Conservation (phyloP, 176 grass and related monocot species). For the Aegilops umbellulata region DNA sequence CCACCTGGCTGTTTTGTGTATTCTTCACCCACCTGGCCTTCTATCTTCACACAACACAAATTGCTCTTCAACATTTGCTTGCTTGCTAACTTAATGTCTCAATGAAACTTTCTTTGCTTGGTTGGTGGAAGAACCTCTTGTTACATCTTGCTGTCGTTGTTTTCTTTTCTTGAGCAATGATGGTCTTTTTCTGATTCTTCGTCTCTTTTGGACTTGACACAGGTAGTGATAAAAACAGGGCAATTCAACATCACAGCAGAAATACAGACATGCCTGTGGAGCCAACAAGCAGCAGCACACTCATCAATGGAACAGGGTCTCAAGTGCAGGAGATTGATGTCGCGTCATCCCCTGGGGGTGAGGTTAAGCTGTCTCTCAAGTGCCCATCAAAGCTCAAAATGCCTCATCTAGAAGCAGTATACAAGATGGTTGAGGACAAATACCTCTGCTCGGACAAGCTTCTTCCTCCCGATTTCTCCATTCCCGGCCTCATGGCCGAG, state of each 20-base stretch:
- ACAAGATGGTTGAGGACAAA: slow-evolving; percentile 60
- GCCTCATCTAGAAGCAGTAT: slow-evolving; percentile 53
- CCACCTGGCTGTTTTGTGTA: too few relatives aligned
- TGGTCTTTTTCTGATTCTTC: not conserved
- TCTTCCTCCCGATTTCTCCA: slow-evolving; percentile 56
- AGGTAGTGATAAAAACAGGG: slow-evolving; percentile 20
- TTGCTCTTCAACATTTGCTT: not conserved
- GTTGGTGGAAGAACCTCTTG: too few relatives aligned
- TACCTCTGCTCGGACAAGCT: slow-evolving; percentile 50
- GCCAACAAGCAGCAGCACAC: not conserved
- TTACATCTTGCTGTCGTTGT: slow-evolving; percentile 13
- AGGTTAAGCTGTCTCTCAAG: slow-evolving; percentile 57
- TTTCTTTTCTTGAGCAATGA: not conserved
- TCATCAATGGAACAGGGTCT: slow-evolving; percentile 12
- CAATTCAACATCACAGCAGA: slow-evolving; percentile 11
- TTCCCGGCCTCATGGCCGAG: slow-evolving; percentile 51
- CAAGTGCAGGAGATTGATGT: slow-evolving; percentile 37
- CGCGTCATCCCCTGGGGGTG: slow-evolving; percentile 59
- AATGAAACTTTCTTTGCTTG: too few relatives aligned
- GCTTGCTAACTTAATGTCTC: not conserved
- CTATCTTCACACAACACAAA: not conserved
- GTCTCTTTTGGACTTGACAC: not conserved
- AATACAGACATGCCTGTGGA: slow-evolving; percentile 3
- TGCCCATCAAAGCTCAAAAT: slow-evolving; percentile 42
- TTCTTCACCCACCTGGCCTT: not conserved